Evolutionary conservation across 139 green algal species (phyloP).

Genomic region (Picochlorum sp.): DNA sequence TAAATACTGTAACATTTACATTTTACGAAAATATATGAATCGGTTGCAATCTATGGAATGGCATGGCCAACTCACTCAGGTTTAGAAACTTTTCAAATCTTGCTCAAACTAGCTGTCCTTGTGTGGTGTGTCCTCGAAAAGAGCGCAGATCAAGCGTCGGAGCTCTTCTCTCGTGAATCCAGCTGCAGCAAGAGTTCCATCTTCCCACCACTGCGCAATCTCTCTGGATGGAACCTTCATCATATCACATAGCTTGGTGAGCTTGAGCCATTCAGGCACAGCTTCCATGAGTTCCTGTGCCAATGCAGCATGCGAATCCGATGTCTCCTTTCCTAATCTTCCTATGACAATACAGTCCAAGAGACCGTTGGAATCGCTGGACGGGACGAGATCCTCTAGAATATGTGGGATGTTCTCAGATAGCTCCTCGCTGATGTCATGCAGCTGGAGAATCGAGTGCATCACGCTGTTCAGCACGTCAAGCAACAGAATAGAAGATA

Average conservation of each 20-base stretch:
- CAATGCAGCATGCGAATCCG: not conserved
- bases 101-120: conserved; percentile 7
- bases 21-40: too few relatives aligned
- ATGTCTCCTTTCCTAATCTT: not conserved
- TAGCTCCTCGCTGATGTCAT: conserved; percentile 42
- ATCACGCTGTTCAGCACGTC: not conserved
- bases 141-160: conserved; percentile 24
- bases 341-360: not conserved
- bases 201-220: conserved; percentile 3
- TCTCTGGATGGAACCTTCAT: conserved; percentile 2
- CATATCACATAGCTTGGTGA: conserved; percentile 8
- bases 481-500: not conserved
- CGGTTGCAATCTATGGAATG: too few relatives aligned
- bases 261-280: not conserved
- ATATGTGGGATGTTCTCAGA: conserved; percentile 40
- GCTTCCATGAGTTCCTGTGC: not conserved
- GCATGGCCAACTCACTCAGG: too few relatives aligned
- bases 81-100: not conserved
- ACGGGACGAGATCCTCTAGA: not conserved
- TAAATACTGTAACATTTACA: too few relatives aligned
- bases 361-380: not conserved
- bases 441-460: conserved; percentile 28
- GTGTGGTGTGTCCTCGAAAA: conserved; percentile 40
- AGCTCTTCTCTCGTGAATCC: conserved; percentile 17
- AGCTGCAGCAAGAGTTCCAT: not conserved